A percentile compares a stretch with the other conserved stretches of the same genome.
Evolutionary conservation across 768 basidiomycete genomes (phyloP).

Genomic region (Boletus speciosus): DNA sequence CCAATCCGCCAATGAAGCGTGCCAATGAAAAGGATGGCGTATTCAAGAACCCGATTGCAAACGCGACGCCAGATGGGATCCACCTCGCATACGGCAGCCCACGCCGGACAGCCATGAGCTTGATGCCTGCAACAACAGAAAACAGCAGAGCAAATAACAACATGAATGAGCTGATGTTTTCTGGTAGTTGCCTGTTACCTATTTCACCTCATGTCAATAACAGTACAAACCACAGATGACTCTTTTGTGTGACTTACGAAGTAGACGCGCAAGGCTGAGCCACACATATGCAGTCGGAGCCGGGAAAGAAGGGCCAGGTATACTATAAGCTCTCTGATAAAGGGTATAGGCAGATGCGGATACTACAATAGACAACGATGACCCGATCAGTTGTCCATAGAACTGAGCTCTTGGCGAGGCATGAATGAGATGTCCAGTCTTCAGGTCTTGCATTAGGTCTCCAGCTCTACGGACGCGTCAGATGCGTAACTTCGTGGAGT

Average conservation of each 20-base stretch:
- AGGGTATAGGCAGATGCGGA: slow-evolving; percentile 85
- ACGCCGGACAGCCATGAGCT: slow-evolving; percentile 53
- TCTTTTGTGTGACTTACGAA: slow-evolving; percentile 48
- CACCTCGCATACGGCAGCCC: slow-evolving; percentile 59
- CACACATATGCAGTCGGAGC: slow-evolving; percentile 96
- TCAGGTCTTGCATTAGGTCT: slow-evolving; percentile 98
- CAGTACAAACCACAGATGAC: neutral
- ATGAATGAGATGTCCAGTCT: slow-evolving; percentile 89
- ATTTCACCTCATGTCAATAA: slow-evolving; percentile 16
- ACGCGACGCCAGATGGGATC: slow-evolving; percentile 91
- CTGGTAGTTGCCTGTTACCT: slow-evolving; percentile 83
- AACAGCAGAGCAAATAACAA: slow-evolving; percentile 69
- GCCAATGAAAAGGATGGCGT: slow-evolving; percentile 94
- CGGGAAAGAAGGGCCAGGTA: slow-evolving; percentile 93
- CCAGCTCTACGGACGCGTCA: slow-evolving; percentile 60
- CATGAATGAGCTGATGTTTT: slow-evolving; percentile 77
- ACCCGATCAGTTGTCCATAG: slow-evolving; percentile 90
- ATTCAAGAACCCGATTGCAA: slow-evolving; percentile 94
- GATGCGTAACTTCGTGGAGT: neutral
- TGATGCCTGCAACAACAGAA: slow-evolving; percentile 60
- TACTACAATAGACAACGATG: slow-evolving; percentile 81
- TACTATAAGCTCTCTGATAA: slow-evolving; percentile 82
- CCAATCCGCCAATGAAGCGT: slow-evolving; percentile 79
- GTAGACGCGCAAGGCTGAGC: slow-evolving; percentile 71
- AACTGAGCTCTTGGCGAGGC: slow-evolving; percentile 95